These are phyloP conservation scores for Trichosanthes cucumerina DNA, from an alignment of 306 rosid species.

Conservation along the genomic window DNA sequence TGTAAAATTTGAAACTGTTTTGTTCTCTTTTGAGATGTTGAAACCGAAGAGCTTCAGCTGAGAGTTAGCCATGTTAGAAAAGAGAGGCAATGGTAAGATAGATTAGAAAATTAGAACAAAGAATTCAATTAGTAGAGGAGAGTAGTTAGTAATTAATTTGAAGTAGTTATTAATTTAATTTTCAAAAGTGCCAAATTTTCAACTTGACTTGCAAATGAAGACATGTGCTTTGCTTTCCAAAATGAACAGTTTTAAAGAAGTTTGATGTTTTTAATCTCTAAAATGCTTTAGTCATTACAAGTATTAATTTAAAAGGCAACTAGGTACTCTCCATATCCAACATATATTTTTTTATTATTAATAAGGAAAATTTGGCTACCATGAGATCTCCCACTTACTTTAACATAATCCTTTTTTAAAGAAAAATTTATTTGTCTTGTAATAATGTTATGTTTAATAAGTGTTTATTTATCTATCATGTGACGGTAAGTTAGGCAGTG, in stretches of 20 bases:
- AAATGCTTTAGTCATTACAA: too few species aligned
- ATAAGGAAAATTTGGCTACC: not conserved
- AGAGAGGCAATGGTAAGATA: not conserved
- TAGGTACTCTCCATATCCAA: not conserved
- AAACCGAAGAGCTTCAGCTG: constrained; percentile 41
- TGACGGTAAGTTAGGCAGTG: not conserved
- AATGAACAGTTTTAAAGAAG: not conserved
- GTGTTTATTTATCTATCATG: not conserved
- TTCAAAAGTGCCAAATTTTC: not conserved
- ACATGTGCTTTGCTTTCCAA: not conserved
- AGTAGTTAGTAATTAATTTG: not conserved
- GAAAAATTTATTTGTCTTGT: not conserved
- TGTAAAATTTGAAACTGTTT: not conserved
- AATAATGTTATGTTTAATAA: not conserved
- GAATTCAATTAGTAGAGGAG: not conserved
- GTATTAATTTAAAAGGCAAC: not conserved
- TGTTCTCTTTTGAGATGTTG: constrained; percentile 23
- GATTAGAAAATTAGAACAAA: not conserved
- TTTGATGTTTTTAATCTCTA: not conserved
- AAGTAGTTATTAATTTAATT: not conserved
- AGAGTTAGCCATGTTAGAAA: not conserved
- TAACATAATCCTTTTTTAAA: not conserved
- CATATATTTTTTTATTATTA: not conserved
- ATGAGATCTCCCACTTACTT: not conserved
- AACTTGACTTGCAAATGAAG: not conserved